phyloP scores from a whole-genome alignment of 352 stramenopile genomes.

The Paralagenidium karlingii region DNA sequence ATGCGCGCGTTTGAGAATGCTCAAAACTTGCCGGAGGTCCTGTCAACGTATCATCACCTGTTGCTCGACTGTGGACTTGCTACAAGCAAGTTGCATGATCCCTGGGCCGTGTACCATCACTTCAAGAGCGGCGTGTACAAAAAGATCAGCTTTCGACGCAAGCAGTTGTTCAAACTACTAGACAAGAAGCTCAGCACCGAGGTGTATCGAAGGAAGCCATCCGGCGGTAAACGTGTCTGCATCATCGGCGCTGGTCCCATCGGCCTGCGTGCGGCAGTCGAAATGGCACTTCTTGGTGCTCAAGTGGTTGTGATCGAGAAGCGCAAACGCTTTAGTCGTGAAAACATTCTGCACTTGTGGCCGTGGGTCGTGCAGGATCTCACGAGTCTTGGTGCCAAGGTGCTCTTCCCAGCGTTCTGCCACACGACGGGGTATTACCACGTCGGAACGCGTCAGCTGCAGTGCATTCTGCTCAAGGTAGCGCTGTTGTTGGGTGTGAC shows the following conservation, averaged over 20 bases:
- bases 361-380: conserved; percentile 76
- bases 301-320: conserved; percentile 75
- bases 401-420: conserved; percentile 71
- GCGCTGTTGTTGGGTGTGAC: conserved; percentile 57
- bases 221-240: conserved; percentile 50
- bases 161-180: conserved; percentile 64
- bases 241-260: conserved; percentile 66
- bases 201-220: conserved; percentile 40
- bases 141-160: conserved; percentile 58
- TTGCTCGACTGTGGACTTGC: conserved; percentile 37
- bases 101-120: conserved; percentile 49
- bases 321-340: conserved; percentile 61
- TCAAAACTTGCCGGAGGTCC: conserved; percentile 43
- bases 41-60: conserved; percentile 40
- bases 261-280: conserved; percentile 57
- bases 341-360: conserved; percentile 80
- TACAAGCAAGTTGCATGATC: conserved; percentile 29
- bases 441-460: conserved; percentile 76
- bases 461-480: conserved; percentile 77
- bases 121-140: conserved; percentile 39
- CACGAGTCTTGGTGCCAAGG: conserved; percentile 64
- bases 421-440: conserved; percentile 76
- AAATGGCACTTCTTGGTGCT: conserved; percentile 50
- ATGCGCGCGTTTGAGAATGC: conserved; percentile 50
- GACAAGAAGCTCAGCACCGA: conserved; percentile 36